Percentiles rank a stretch among this genome's conserved stretches.
Evolutionary conservation across 2,329 filamentous ascomycete species (phyloP).

Genomic region (Pseudocercospora cruenta): DNA sequence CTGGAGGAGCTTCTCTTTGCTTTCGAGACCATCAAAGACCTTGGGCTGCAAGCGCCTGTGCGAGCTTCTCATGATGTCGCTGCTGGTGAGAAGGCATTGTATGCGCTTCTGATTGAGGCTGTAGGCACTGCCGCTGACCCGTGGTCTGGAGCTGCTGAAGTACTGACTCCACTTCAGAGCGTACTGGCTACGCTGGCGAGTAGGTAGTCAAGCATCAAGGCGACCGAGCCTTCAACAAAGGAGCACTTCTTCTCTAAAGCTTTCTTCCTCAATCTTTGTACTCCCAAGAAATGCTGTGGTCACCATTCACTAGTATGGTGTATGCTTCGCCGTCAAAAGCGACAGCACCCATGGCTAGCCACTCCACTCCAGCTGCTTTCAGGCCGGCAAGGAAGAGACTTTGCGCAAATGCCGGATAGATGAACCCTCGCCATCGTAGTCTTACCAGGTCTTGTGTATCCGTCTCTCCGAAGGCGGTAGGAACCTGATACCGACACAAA

Average conservation of each 20-base stretch:
- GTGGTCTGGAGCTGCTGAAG: slow-evolving; percentile 60
- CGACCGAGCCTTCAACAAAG: not conserved
- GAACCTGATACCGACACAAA: slow-evolving; percentile 68
- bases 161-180: slow-evolving; percentile 44
- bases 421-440: slow-evolving; percentile 50
- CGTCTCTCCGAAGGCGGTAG: slow-evolving; percentile 36
- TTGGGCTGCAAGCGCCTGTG: slow-evolving; percentile 66
- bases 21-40: slow-evolving; percentile 65
- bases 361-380: slow-evolving; percentile 33
- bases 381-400: slow-evolving; percentile 35
- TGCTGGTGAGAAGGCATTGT: slow-evolving; percentile 62
- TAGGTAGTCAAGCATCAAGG: not conserved
- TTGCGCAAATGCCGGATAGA: slow-evolving; percentile 41
- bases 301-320: slow-evolving; percentile 34
- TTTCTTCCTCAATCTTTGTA: slow-evolving; percentile 35
- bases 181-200: slow-evolving; percentile 39
- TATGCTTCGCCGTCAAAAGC: slow-evolving; percentile 38
- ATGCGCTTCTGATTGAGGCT: slow-evolving; percentile 73
- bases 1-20: slow-evolving; percentile 77
- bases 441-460: slow-evolving; percentile 37
- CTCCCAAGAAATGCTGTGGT: slow-evolving; percentile 39
- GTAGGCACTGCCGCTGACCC: slow-evolving; percentile 63
- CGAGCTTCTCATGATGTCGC: slow-evolving; percentile 28
- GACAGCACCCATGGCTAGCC: slow-evolving; percentile 38
- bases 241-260: not conserved